Base-by-base conservation (phyloP, 495 filamentous ascomycete genomes). In the Annulohypoxylon stygium region DNA sequence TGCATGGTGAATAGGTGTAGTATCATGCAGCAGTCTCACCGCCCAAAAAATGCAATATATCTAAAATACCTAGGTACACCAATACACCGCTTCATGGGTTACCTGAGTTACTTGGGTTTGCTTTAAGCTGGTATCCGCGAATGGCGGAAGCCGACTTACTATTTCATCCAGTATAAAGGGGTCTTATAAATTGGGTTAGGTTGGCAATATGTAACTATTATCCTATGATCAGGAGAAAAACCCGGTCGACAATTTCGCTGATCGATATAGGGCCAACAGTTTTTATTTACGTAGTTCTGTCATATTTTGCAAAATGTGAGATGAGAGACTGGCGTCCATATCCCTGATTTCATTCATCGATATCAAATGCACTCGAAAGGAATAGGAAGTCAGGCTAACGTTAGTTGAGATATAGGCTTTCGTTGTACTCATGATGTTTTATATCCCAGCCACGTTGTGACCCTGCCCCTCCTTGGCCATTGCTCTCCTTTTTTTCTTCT, bases 11-110 rank as follows among this genome's bases (percentile, higher is more conserved):
- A 75, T 8, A 67, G 60, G 65, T 65, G 69, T 70, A 62, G 69
- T 39, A 65, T 75, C 65, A 64, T 67, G 73, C 73, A 75, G 73
- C 54, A 75, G 73, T 69, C 73, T 75, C 73, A 75, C 73, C 73
- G 73, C 73, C 73, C 61, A 75, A 70, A 69, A 59, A 69, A 59
- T 33, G 18, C 37, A 48, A 59, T 55, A 62, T 20, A 71, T 12
- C 33, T 10, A 60, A 43, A 51, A 48, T 67, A 30, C 30, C 3
- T 6, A 3, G 5, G 5, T 30, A 30, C 30, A 30, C 30, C 30
- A 30, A 30, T 30, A 74, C 71, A 74, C 71, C 71, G 71, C 71
- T 54, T 74, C 23, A 67, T 34, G 34, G 37, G 41, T 58, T 36
- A 33, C 34, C 10, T 36, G 34, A 36, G 37, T 43, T 43, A 43